A percentile compares a stretch with the other conserved stretches of the same genome.
phyloP scores from a whole-genome alignment of 768 basidiomycete genomes.

The Russula sp. region DNA sequence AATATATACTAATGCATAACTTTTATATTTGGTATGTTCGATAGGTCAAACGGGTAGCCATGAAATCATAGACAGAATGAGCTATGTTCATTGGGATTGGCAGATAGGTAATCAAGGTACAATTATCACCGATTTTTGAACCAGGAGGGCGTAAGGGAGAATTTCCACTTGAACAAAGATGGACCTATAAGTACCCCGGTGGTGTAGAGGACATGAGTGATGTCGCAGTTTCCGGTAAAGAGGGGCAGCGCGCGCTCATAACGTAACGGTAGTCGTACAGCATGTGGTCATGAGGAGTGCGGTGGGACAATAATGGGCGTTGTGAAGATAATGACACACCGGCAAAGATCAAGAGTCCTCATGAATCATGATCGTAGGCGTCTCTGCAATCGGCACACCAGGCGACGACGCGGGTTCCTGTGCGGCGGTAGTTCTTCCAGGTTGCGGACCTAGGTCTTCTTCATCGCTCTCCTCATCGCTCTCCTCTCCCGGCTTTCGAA shows the following conservation, averaged over 20 bases:
- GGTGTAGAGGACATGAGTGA: background rate
- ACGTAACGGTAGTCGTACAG: background rate
- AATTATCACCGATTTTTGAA: too few relatives aligned
- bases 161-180: background rate
- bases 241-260: background rate
- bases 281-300: background rate
- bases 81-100: background rate
- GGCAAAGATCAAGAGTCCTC: conserved; percentile 45
- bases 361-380: conserved; percentile 46
- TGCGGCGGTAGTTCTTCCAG: conserved; percentile 13
- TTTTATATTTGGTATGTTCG: too few relatives aligned
- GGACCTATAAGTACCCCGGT: background rate
- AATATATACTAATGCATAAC: too few relatives aligned
- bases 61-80: too few relatives aligned
- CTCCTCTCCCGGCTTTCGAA: conserved; percentile 53
- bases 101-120: background rate
- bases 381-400: conserved; percentile 35
- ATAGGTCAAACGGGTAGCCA: too few relatives aligned
- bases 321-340: conserved; percentile 5
- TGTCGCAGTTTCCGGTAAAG: background rate
- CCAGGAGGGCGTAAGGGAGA: too few relatives aligned
- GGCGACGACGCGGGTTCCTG: conserved; percentile 17
- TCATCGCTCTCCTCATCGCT: conserved; percentile 42
- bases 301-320: background rate
- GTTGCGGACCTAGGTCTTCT: conserved; percentile 32